Evolutionary conservation across 345 rosid genomes (phyloP).

Genomic region (Lumnitzera littorea): DNA sequence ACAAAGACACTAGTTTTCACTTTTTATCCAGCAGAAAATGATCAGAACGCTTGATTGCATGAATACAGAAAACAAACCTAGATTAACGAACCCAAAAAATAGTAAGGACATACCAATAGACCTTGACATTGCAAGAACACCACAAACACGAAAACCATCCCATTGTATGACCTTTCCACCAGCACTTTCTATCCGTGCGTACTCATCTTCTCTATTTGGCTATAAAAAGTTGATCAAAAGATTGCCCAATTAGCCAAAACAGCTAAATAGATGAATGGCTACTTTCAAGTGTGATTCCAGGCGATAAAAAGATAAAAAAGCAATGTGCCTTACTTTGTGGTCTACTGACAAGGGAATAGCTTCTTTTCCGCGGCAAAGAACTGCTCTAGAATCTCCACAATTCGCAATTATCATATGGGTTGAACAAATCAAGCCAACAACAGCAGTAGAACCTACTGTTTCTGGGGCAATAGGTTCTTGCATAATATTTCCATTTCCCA

Average conservation of each 20-base stretch:
- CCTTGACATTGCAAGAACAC: conserved; percentile 92
- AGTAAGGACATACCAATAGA: conserved; percentile 43
- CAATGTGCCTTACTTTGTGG: conserved; percentile 47
- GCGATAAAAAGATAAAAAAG: neutral
- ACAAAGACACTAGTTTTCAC: too few relatives aligned
- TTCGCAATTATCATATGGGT: conserved; percentile 58
- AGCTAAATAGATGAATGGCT: neutral
- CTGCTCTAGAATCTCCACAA: conserved; percentile 84
- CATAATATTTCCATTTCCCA: neutral
- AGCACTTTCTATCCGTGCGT: conserved; percentile 63
- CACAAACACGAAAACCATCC: conserved; percentile 72
- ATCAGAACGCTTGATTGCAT: too few relatives aligned
- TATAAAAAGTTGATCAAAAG: conserved; percentile 9
- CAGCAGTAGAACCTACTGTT: conserved; percentile 89
- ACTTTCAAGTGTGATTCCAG: neutral
- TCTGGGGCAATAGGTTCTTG: conserved; percentile 38
- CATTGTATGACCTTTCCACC: conserved; percentile 76
- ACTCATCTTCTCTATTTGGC: conserved; percentile 87
- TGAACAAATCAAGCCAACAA: conserved; percentile 49
- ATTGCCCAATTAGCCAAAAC: too few relatives aligned
- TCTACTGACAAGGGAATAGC: conserved; percentile 54
- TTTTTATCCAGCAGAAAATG: too few relatives aligned
- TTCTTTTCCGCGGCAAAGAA: conserved; percentile 54
- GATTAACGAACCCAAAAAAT: too few relatives aligned
- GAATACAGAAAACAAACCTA: neutral